Conservation (phyloP, 495 filamentous ascomycete genomes). For the Cryomyces minteri region DNA sequence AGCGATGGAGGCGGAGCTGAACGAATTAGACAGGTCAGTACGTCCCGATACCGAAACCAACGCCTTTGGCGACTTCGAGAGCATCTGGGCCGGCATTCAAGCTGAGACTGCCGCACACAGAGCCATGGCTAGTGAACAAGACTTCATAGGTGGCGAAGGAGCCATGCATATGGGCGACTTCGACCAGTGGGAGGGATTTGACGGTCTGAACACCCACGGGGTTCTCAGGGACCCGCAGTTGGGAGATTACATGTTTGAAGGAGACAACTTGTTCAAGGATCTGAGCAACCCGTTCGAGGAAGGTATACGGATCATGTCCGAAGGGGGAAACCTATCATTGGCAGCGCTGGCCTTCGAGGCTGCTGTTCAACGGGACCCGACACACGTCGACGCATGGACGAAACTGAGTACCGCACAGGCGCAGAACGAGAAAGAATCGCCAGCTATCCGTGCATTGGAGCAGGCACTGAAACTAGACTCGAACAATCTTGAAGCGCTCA, state of each 20-base stretch:
- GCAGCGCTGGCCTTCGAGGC: conserved; percentile 96
- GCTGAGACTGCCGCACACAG: conserved; percentile 53
- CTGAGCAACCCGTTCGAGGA: conserved; percentile 71
- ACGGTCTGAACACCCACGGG: conserved; percentile 34
- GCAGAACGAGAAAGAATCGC: conserved; percentile 95
- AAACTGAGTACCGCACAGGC: conserved; percentile 81
- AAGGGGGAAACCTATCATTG: conserved; percentile 83
- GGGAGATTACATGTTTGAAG: conserved; percentile 86
- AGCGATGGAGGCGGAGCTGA: conserved; percentile 75
- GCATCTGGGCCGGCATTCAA: conserved; percentile 72
- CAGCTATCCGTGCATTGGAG: conserved; percentile 94
- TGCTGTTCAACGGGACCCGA: conserved; percentile 72
- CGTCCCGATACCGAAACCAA: conserved; percentile 14
- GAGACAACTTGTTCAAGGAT: conserved; percentile 70
- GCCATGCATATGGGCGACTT: conserved; percentile 46
- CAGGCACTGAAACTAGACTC: conserved; percentile 77
- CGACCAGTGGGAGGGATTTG: conserved; percentile 54
- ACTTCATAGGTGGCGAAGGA: conserved; percentile 31
- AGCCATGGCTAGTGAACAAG: conserved; percentile 46
- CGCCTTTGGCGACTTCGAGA: conserved; percentile 69
- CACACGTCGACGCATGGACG: conserved; percentile 84
- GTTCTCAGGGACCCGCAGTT: conserved; percentile 47
- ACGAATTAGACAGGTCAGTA: conserved; percentile 79
- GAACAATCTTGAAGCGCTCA: conserved; percentile 70
- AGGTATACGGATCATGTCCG: conserved; percentile 75